phyloP scores from a whole-genome alignment of 2,329 filamentous ascomycete species.

The Beauveria sp. region DNA sequence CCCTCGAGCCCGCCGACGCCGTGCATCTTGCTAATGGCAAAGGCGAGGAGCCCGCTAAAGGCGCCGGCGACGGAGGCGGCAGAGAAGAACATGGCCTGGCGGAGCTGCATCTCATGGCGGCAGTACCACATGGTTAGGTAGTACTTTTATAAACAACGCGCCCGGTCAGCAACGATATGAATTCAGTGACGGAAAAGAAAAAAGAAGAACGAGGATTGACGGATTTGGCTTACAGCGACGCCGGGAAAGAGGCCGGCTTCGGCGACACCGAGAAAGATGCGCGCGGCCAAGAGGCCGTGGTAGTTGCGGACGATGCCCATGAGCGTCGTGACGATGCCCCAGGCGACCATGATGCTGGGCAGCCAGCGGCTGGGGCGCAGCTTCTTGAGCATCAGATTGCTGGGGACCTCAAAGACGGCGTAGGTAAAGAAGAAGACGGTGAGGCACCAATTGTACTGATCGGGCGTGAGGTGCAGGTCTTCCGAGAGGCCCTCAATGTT shows the following conservation, averaged over 20 bases:
- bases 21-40: conserved; percentile 59
- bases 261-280: conserved; percentile 55
- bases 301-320: conserved; percentile 41
- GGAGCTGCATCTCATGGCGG: conserved; percentile 64
- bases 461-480: conserved; percentile 2
- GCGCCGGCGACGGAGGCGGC: conserved; percentile 69
- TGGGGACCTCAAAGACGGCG: conserved; percentile 56
- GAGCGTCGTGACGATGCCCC: conserved; percentile 36
- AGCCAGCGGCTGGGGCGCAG: conserved; percentile 68
- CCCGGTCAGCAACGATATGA: not conserved
- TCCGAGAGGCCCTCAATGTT: conserved; percentile 19
- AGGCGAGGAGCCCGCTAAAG: conserved; percentile 63
- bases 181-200: no score
- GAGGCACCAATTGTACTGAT: conserved; percentile 32
- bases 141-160: conserved; percentile 31
- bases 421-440: conserved; percentile 35
- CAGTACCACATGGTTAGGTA: conserved; percentile 77
- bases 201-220: conserved; percentile 8
- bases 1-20: conserved; percentile 45
- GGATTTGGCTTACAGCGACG: conserved; percentile 30
- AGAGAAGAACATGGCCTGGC: conserved; percentile 68
- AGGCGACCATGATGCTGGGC: conserved; percentile 59
- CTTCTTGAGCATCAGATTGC: conserved; percentile 68
- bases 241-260: conserved; percentile 62
- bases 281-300: conserved; percentile 36